Evolutionary conservation across 192 early-diverging fungal genomes (phyloP), one percentile per base, ranked within the genome.

Genomic region (Umbelopsis ramanniana): DNA sequence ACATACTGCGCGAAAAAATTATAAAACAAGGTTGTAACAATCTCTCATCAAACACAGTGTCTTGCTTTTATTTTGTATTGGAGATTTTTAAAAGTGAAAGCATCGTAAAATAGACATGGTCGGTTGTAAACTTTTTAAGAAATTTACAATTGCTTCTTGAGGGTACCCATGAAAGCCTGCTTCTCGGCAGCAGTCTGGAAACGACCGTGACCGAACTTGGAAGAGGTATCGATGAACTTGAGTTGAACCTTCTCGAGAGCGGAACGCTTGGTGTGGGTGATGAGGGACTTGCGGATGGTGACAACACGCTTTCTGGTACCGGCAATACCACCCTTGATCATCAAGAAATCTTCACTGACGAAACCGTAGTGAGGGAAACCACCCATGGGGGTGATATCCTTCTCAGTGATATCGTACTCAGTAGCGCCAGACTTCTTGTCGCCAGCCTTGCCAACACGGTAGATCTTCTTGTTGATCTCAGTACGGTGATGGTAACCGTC

Each of bases 381-480:
- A 83, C 97, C 98, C 76, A 98, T 84, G 74, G 98, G 98, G 66
- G 95, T 99, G 86, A 99, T 99, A 74, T 81, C 68, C 92, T 99
- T 98, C 78, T 87, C 88, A 66, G 98, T 98, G 52, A 95, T 77
- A 83, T 99, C 98, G 88, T 93, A 96, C 82, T 98, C 96, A 82
- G 98, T 99, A 79, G 94, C 84, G 81, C 89, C 96, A 84, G 84
- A 92, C 70, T 83, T 82, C 74, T 86, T 84, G 86, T 95, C 92
- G 71, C 90, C 86, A 75, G 91, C 93, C 77, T 93, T 94, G 68
- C 92, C 96, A 69, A 99, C 92, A 79, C 97, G 94, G 93, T 98
- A 99, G 90, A 99, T 97, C 93, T 99, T 99, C 94, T 98, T 98
- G 94, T 99, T 99, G 74, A 96, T 82, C 88, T 99, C 98, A 74